Conservation (phyloP, 257 asterid species). For the Solanum bulbocastanum region DNA sequence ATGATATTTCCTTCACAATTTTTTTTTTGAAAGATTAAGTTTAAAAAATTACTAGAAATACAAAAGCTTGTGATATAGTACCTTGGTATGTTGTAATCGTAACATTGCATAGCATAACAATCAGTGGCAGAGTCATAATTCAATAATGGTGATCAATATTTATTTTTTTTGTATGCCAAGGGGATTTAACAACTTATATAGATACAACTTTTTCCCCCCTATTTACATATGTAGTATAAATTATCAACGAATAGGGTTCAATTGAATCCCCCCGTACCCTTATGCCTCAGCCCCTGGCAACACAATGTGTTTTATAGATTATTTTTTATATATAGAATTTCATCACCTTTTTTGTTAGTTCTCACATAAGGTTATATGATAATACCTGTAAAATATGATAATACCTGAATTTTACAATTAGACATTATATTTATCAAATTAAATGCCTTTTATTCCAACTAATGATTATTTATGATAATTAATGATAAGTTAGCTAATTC, state of each 20-base stretch:
- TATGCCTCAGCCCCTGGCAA: not conserved
- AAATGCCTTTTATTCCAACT: not conserved
- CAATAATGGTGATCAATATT: not conserved
- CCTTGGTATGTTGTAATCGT: not conserved
- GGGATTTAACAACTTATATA: not conserved
- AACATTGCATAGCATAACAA: not conserved
- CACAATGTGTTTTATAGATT: not conserved
- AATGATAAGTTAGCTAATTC: not conserved
- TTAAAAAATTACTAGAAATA: not conserved
- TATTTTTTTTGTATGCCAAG: not conserved
- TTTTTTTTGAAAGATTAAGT: not conserved
- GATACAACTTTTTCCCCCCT: not conserved
- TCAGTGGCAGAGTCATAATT: not conserved
- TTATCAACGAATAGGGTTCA: not conserved
- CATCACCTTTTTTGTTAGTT: not conserved
- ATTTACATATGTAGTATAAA: not conserved
- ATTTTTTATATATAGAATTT: not conserved
- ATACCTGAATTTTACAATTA: not conserved
- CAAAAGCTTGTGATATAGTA: not conserved
- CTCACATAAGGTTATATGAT: not conserved
- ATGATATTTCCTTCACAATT: not conserved
- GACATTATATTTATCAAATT: not conserved
- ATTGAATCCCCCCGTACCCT: not conserved
- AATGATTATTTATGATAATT: not conserved
- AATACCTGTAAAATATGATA: not conserved